Evolutionary conservation across 164 flowering plant genomes (phyloP).

Genomic region (Chimonanthus salicifolius): DNA sequence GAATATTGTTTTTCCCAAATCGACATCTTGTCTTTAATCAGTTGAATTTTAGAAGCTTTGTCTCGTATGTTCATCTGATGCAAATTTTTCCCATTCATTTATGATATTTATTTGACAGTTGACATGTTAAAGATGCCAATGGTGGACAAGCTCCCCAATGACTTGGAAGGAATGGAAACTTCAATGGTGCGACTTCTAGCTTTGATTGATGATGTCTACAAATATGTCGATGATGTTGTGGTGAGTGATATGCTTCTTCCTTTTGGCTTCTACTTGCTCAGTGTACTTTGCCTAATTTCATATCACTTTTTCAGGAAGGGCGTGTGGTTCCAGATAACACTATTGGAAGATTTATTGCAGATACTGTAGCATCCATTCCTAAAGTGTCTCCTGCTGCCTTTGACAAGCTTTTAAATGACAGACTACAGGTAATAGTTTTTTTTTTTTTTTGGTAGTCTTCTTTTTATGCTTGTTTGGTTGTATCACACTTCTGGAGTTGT

Average conservation of each 20-base stretch:
- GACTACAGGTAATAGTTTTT: conserved; percentile 54
- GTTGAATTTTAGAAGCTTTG: not conserved
- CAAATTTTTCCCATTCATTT: too few relatives aligned
- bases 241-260: conserved; percentile 31
- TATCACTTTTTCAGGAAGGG: conserved; percentile 49
- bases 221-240: conserved; percentile 95
- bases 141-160: conserved; percentile 90
- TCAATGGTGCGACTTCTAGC: conserved; percentile 70
- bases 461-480: too few relatives aligned
- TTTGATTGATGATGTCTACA: conserved; percentile 72
- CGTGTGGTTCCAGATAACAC: conserved; percentile 58
- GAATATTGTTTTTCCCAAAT: not conserved
- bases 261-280: not conserved
- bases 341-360: conserved; percentile 72
- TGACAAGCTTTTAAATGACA: conserved; percentile 87
- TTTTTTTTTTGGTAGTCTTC: too few relatives aligned
- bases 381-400: conserved; percentile 65
- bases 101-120: conserved; percentile 34
- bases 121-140: conserved; percentile 66
- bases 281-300: not conserved
- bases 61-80: not conserved
- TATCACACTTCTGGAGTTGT: too few relatives aligned
- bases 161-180: conserved; percentile 95
- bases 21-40: not conserved
- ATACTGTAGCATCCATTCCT: conserved; percentile 70